A percentile compares a stretch with the other conserved stretches of the same genome.
Conservation (phyloP, 2,329 filamentous ascomycete species). For the Coniella lustricola region DNA sequence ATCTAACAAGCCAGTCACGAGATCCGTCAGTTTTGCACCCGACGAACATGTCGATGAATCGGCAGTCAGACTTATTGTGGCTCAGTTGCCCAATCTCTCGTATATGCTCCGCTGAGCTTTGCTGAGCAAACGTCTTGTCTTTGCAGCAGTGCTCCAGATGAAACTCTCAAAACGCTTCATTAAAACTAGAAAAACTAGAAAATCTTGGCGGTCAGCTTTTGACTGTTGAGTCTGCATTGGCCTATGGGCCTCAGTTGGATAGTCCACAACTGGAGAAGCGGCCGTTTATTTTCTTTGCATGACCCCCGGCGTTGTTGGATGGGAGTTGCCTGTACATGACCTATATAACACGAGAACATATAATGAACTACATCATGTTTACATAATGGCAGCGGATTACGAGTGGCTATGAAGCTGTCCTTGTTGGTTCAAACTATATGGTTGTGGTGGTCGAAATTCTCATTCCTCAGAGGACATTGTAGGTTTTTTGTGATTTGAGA, state of each 20-base stretch:
- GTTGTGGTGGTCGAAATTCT: too few relatives aligned
- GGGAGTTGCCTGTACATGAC: not conserved
- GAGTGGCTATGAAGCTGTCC: too few relatives aligned
- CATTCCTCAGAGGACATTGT: too few relatives aligned
- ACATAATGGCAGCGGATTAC: not conserved
- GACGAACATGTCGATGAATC: slow-evolving; percentile 12
- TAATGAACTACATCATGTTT: too few relatives aligned
- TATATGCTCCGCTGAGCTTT: slow-evolving; percentile 27
- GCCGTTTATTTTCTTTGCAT: slow-evolving; percentile 4
- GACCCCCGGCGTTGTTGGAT: slow-evolving; percentile 11
- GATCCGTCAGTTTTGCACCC: slow-evolving; percentile 6
- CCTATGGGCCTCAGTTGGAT: not conserved
- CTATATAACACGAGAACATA: too few relatives aligned
- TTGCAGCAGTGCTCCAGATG: not conserved
- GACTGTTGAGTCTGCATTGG: too few relatives aligned
- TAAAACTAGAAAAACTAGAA: not conserved
- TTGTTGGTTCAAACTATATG: too few relatives aligned
- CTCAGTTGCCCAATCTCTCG: slow-evolving; percentile 26
- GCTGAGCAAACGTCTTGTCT: not conserved
- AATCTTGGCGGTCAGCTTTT: not conserved
- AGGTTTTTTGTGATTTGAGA: too few relatives aligned
- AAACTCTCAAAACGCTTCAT: not conserved
- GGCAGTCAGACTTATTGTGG: slow-evolving; percentile 19
- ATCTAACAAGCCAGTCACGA: not conserved
- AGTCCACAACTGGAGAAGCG: too few relatives aligned